Evolutionary conservation across 1,284 basidiomycete species (phyloP), one percentile per base, ranked within the genome.

Genomic region (Fomitopsis palustris): DNA sequence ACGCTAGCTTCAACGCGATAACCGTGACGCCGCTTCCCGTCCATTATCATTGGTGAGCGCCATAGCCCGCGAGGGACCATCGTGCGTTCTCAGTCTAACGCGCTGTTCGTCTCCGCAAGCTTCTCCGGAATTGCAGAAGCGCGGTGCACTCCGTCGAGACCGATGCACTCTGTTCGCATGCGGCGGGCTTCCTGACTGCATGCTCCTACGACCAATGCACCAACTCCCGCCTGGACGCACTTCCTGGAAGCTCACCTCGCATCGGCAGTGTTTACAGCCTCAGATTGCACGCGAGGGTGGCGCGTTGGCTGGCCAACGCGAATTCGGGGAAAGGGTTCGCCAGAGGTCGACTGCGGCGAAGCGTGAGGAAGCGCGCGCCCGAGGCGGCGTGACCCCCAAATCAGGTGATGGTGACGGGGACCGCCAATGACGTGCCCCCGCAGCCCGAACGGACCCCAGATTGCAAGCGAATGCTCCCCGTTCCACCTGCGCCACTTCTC

Each of bases 371-470:
- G 45, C 45, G 45, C 42, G 25, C 23, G 31, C 31, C 31, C 9
- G 10, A 6, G 29, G 25, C 45, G 47, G 31, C 33, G 31, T 35
- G 49, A 52, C 31, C 49, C 49, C 49, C 49, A 17, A 52, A 52
- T 52, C 49, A 52, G 49, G 49, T 52, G 49, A 52, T 52, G 49
- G 54, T 45, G 54, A 55, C 54, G 41, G 39, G 53, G 29, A 33
- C 27, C 29, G 41, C 29, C 54, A 19, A 42, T 45, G 54, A 55
- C 54, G 54, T 55, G 54, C 43, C 45, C 41, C 45, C 25, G 43
- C 43, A 45, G 43, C 25, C 39, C 45, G 45, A 47, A 47, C 54
- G 54, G 1, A 42, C 39, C 54, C 38, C 54, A 42, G 29, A 45
- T 45, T 42, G 52, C 42, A 45, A 33, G 54, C 39, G 38, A 29